Evolutionary conservation across 2,329 filamentous ascomycete genomes (phyloP), one percentile per base, ranked within the genome.

Genomic region (Penicillium olsonii): DNA sequence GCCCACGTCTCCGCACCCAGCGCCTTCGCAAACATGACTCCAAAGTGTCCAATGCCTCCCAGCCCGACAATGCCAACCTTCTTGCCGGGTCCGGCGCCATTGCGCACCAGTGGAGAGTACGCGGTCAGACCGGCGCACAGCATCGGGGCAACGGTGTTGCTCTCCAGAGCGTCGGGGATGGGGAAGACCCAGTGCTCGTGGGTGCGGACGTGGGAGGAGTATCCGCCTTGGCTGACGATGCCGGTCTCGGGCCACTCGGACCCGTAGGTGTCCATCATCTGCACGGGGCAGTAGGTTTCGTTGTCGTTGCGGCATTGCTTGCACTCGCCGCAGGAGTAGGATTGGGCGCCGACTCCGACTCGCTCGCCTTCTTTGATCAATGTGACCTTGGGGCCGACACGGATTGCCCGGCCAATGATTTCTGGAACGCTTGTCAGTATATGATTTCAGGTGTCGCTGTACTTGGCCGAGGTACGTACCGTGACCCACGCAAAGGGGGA

Each of bases 101-200:
- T 85, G 41, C 89, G 82, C 56, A 88, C 85, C 12, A 95, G 78
- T 1, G 90, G 90, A 52, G 83, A 87, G 75, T 85, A 95, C 51
- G 84, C 84, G 3, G 90, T 95, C 57, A 95, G 78, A 55, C 90
- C 90, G 34, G 88, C 90, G 71, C 90, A 95, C 59, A 94, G 80
- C 87, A 92, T 90, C 9, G 87, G 88, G 2, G 88, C 90, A 1
- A 85, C 88, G 42, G 85, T 72, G 19, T 68, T 68, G 50, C 69
- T 75, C 55, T 77, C 69, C 38, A 95, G 79, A 44, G 78, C 82
- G 26, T 91, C 88, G 29, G 90, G 90, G 56, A 95, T 92, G 2
- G 63, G 65, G 72, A 84, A 84, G 15, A 78, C 78, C 64, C 82
- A 92, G 75, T 91, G 87, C 72, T 92, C 87, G 71, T 92, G 87